Evolutionary conservation across 75 land plant genomes (phyloP).

Genomic region (Cryptomeria japonica): DNA sequence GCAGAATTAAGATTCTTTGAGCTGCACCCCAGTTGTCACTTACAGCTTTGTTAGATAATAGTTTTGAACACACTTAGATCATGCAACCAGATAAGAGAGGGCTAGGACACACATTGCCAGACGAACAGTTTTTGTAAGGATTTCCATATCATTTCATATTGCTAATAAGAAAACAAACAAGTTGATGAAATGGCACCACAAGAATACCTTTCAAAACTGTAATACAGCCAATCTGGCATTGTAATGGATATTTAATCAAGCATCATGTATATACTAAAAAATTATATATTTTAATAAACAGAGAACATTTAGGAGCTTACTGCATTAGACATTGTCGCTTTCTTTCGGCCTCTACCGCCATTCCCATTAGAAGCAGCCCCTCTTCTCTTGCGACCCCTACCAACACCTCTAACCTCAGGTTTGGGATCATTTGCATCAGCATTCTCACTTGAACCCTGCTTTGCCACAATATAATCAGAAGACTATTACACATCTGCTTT

Average conservation of each 20-base stretch:
- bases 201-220: not conserved
- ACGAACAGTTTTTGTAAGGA: not conserved
- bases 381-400: constrained; percentile 54
- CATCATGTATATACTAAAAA: not conserved
- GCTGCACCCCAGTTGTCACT: not conserved
- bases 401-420: constrained; percentile 36
- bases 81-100: not conserved
- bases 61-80: not conserved
- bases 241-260: not conserved
- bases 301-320: not conserved
- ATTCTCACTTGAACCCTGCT: constrained; percentile 36
- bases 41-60: not conserved
- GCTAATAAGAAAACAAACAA: not conserved
- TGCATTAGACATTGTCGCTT: constrained; percentile 22
- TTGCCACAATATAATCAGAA: not conserved
- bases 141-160: not conserved
- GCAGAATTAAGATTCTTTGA: not conserved
- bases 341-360: constrained; percentile 55
- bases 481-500: not conserved
- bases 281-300: not conserved
- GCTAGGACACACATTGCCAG: not conserved
- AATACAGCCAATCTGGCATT: not conserved
- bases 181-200: not conserved
- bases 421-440: constrained; percentile 18
- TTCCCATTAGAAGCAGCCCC: constrained; percentile 7